These are phyloP conservation scores for Morella rubra DNA, from an alignment of 306 rosid genomes.

Conservation along the genomic window DNA sequence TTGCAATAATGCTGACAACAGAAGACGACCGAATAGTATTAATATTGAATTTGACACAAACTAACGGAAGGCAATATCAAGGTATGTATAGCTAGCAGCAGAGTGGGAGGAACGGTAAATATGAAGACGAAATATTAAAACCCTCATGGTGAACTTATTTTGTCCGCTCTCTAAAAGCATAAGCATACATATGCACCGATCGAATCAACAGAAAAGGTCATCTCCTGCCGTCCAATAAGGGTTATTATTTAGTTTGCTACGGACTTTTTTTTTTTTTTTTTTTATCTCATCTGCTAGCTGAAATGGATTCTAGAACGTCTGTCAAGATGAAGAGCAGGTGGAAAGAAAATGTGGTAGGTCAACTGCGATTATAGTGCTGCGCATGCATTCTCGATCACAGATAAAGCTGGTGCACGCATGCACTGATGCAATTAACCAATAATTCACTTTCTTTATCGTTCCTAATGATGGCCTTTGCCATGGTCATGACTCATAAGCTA, in stretches of 20 bases:
- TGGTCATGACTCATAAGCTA: too few relatives aligned
- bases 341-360: background rate
- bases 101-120: too few relatives aligned
- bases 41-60: constrained; percentile 4
- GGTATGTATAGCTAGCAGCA: background rate
- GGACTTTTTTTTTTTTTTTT: background rate
- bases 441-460: background rate
- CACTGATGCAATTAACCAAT: background rate
- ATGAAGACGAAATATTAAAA: too few relatives aligned
- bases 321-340: background rate
- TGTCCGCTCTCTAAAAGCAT: background rate
- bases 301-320: background rate
- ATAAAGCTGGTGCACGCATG: background rate
- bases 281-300: too few relatives aligned
- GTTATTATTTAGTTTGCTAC: too few relatives aligned
- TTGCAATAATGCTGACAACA: constrained; percentile 23
- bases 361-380: constrained; percentile 7
- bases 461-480: background rate
- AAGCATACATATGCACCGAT: background rate
- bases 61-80: background rate
- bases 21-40: background rate
- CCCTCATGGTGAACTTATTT: background rate
- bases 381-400: background rate
- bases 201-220: background rate
- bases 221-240: background rate